Evolutionary conservation across 1,139 yeast species (phyloP).

Genomic region (Wickerhamiella pararugosa): DNA sequence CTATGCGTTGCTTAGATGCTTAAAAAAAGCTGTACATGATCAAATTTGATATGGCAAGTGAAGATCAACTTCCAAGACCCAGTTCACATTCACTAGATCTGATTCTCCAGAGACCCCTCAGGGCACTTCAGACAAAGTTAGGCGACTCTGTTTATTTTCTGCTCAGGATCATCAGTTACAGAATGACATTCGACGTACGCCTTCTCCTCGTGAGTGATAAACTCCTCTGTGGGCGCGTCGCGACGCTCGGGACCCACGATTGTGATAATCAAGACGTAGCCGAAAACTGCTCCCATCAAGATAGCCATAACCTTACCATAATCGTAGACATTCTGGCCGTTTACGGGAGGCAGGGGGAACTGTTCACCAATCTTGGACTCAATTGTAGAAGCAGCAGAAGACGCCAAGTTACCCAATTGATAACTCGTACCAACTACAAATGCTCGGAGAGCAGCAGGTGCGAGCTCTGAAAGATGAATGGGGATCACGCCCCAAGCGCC

Average conservation of each 20-base stretch:
- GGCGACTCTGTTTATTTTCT: too few species aligned
- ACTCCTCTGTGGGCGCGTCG: slow-evolving; percentile 13
- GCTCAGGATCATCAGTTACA: too few species aligned
- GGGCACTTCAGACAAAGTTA: too few species aligned
- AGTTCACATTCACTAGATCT: too few species aligned
- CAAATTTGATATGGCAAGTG: too few species aligned
- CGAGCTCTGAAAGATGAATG: slow-evolving; percentile 56
- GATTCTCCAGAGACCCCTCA: too few species aligned
- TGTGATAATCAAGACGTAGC: slow-evolving; percentile 39
- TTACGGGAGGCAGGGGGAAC: slow-evolving; percentile 34
- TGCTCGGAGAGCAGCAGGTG: slow-evolving; percentile 65
- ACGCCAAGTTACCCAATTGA: slow-evolving; percentile 72
- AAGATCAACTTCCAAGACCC: too few species aligned
- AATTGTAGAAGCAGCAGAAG: slow-evolving; percentile 73
- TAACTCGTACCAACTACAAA: slow-evolving; percentile 63
- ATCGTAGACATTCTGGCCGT: slow-evolving; percentile 26
- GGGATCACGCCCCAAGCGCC: slow-evolving; percentile 88
- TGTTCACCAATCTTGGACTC: slow-evolving; percentile 59
- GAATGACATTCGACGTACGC: background rate
- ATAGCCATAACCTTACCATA: slow-evolving; percentile 67
- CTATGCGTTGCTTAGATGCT: too few species aligned
- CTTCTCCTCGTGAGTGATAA: background rate
- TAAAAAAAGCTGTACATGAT: too few species aligned
- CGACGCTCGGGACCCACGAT: slow-evolving; percentile 54
- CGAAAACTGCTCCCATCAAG: slow-evolving; percentile 67